Percentiles rank a stretch among this genome's conserved stretches.
These are phyloP conservation scores for Pseudozyma pruni DNA, from an alignment of 1,284 basidiomycete species.

Conservation along the genomic window DNA sequence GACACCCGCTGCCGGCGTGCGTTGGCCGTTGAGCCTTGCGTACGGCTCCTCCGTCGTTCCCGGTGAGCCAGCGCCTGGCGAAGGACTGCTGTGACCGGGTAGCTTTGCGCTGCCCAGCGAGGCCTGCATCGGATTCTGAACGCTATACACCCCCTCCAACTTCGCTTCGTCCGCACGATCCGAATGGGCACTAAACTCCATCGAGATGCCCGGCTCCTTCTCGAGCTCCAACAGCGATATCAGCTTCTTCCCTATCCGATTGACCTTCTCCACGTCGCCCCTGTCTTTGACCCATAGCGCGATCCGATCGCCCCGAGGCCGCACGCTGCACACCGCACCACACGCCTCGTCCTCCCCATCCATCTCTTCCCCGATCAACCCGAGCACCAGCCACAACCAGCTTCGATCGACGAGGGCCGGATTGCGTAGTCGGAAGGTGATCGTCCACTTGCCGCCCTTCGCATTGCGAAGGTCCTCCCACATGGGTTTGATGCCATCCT, in stretches of 20 bases:
- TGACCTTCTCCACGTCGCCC: slow-evolving; percentile 83
- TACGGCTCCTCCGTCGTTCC: too few relatives aligned
- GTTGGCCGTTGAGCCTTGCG: slow-evolving; percentile 10
- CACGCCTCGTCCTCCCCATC: slow-evolving; percentile 88
- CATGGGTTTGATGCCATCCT: slow-evolving; percentile 86
- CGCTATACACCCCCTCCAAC: slow-evolving; percentile 11
- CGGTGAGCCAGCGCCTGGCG: too few relatives aligned
- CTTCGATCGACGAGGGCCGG: slow-evolving; percentile 81
- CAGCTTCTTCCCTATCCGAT: slow-evolving; percentile 80
- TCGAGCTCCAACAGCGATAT: slow-evolving; percentile 36
- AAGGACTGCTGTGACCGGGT: neutral
- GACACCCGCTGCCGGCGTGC: neutral
- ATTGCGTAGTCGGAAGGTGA: slow-evolving; percentile 84
- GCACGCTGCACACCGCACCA: slow-evolving; percentile 80
- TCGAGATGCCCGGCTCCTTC: slow-evolving; percentile 30
- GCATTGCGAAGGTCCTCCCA: slow-evolving; percentile 95
- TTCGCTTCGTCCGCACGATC: slow-evolving; percentile 4
- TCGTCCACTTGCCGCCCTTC: slow-evolving; percentile 90
- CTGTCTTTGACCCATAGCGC: slow-evolving; percentile 87
- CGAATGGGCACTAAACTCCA: slow-evolving; percentile 47
- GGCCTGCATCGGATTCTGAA: slow-evolving; percentile 22
- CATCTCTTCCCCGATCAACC: slow-evolving; percentile 86
- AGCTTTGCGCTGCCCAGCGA: slow-evolving; percentile 2
- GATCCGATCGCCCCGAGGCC: slow-evolving; percentile 87
- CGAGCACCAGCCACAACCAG: slow-evolving; percentile 91